Evolutionary conservation across 345 rosid genomes (phyloP).

Genomic region (Erysimum cheiranthoides): DNA sequence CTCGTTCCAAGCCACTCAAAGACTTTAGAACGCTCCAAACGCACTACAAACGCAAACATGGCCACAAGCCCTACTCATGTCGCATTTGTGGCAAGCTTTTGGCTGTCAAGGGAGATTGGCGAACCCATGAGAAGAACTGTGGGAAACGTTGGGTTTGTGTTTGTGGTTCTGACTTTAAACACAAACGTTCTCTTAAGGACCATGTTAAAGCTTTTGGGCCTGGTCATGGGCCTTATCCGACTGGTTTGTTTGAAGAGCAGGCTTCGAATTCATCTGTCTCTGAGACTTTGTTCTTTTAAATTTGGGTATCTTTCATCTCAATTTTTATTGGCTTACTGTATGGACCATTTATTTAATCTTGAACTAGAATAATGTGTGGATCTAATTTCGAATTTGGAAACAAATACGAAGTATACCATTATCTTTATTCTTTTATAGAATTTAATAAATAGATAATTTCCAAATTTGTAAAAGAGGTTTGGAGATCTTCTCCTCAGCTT

Average conservation of each 20-base stretch:
- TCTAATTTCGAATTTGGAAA: neutral
- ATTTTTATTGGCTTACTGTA: neutral
- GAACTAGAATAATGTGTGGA: neutral
- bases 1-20: conserved; percentile 75
- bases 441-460: too few species aligned
- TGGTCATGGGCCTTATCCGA: conserved; percentile 64
- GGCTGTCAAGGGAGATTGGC: conserved; percentile 93
- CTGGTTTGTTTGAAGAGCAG: conserved; percentile 36
- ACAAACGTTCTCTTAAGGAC: conserved; percentile 90
- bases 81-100: conserved; percentile 77
- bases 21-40: conserved; percentile 88
- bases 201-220: conserved; percentile 78
- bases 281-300: conserved; percentile 23
- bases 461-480: too few species aligned
- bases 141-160: conserved; percentile 93
- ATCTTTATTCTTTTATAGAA: neutral
- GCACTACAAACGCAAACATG: conserved; percentile 90
- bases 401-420: neutral
- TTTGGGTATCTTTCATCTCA: neutral
- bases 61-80: conserved; percentile 68
- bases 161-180: conserved; percentile 92
- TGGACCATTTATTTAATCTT: neutral
- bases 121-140: conserved; percentile 90
- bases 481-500: too few species aligned
- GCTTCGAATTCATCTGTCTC: conserved; percentile 37